These are phyloP conservation scores for Porogramme epimiltina DNA, from an alignment of 1,284 basidiomycete genomes.

Conservation along the genomic window DNA sequence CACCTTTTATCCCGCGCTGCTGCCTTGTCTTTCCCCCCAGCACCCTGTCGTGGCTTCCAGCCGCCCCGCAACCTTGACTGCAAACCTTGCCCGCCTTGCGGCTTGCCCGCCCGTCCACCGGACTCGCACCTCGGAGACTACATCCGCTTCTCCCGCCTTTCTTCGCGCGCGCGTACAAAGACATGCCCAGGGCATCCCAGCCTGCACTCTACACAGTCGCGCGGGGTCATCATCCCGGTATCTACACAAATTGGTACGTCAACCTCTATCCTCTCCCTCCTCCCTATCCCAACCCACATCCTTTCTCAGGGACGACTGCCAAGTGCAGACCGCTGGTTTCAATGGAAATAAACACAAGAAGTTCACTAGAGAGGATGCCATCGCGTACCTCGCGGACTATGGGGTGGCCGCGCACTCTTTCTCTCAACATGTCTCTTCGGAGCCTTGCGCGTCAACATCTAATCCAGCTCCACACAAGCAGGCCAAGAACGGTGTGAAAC, in stretches of 20 bases:
- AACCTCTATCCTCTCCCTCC: too few relatives aligned
- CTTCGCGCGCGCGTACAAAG: too few relatives aligned
- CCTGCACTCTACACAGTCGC: constrained; percentile 31
- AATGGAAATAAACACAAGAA: constrained; percentile 63
- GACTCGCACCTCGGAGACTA: too few relatives aligned
- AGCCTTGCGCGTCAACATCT: neutral
- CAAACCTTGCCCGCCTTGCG: too few relatives aligned
- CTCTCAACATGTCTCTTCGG: neutral
- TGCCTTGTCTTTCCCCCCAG: neutral
- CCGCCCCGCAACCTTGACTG: too few relatives aligned
- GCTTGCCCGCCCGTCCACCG: too few relatives aligned
- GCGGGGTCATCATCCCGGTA: constrained; percentile 26
- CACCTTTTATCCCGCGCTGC: neutral
- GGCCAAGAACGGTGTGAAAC: constrained; percentile 5
- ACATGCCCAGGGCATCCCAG: constrained; percentile 24
- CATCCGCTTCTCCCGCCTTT: too few relatives aligned
- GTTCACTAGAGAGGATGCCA: constrained; percentile 59
- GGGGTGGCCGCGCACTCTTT: neutral
- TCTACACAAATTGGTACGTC: constrained; percentile 30
- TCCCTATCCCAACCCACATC: neutral
- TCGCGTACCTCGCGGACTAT: constrained; percentile 28
- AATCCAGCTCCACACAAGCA: neutral
- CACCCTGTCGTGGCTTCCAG: too few relatives aligned
- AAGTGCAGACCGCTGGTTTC: constrained; percentile 60
- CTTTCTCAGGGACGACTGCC: constrained; percentile 56